Evolutionary conservation across 441 rosid species (phyloP), one percentile per base, ranked within the genome.

Genomic region (Arabidopsis hybrid): DNA sequence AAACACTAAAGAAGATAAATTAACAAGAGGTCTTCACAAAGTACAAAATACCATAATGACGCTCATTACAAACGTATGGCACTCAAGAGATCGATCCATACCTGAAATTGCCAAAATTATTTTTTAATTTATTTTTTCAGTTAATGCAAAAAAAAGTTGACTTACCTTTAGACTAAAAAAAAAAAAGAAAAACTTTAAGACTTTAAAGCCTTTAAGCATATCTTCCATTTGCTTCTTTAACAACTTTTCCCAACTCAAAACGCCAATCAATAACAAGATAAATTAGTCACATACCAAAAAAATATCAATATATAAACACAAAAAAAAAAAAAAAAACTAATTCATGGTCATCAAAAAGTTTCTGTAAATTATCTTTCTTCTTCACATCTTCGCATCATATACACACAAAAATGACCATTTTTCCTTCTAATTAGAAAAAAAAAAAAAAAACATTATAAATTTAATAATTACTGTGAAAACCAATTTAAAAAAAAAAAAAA

Each of bases 171-270:
- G 21, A 64, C 70, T 55, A 46, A 61, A 68, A 67, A 57, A 35
- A 16, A 45, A 65, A 57, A 56, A 47, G 43, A 51, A 65, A 75
- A 55, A 40, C 18, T 45, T 61, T 26, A 26, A 26, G 56, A 63
- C 32, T 56, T 55, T 63, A 18, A 57, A 60, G 36, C 69, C 69
- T 69, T 56, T 7, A 45, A 46, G 56, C 72, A 70, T 57, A 70
- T 58, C 67, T 76, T 76, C 50, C 50, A 70, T 57, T 65, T 70
- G 67, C 56, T 40, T 70, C 32, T 62, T 70, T 40, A 34, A 64
- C 63, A 77, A 65, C 72, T 65, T 71, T 65, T 65, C 76, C 38
- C 57, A 71, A 60, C 76, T 65, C 72, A 29, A 71, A 71, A 77
- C 11, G 68, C 65, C 60, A 77, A 49, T 57, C 49, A 70, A 63